These are phyloP conservation scores for Colletotrichum musae DNA, from an alignment of 2,329 filamentous ascomycete genomes.

Conservation along the genomic window DNA sequence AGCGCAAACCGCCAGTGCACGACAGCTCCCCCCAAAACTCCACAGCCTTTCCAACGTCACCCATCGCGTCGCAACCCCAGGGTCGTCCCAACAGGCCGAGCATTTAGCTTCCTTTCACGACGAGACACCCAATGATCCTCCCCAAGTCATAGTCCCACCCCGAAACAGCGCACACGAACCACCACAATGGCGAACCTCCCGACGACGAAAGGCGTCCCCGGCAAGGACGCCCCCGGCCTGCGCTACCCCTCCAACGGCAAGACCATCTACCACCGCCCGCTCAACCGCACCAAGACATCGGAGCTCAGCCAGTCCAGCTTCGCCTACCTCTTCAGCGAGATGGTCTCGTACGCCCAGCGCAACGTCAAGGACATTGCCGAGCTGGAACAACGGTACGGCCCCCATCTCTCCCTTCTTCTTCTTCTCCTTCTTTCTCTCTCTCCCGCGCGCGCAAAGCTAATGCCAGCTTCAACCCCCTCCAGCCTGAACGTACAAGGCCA, in stretches of 20 bases:
- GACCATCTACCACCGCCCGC: conserved; percentile 96
- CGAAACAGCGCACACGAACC: too few relatives aligned
- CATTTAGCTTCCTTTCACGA: background rate
- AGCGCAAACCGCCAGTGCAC: background rate
- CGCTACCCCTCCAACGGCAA: conserved; percentile 94
- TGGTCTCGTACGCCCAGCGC: conserved; percentile 95
- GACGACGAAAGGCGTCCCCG: conserved; percentile 57
- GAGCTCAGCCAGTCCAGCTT: conserved; percentile 95
- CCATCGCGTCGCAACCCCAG: conserved; percentile 3
- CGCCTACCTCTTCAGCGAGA: conserved; percentile 95
- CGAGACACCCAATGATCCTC: background rate
- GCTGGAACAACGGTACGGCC: conserved; percentile 84
- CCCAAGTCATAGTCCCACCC: background rate
- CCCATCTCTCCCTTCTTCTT: conserved; percentile 5
- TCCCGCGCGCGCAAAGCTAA: conserved; percentile 28
- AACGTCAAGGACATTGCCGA: conserved; percentile 94
- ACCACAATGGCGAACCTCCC: conserved; percentile 66
- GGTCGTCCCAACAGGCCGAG: background rate
- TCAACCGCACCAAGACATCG: conserved; percentile 89
- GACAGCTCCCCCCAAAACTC: conserved; percentile 12
- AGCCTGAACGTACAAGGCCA: conserved; percentile 94
- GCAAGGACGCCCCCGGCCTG: conserved; percentile 73
- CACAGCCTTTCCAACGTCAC: conserved; percentile 30
- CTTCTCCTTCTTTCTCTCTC: background rate
- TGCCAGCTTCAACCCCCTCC: conserved; percentile 1